Percentiles rank a stretch among this genome's conserved stretches.
phyloP scores from a whole-genome alignment of 2,329 filamentous ascomycete genomes.

The Hysterium pulicare region DNA sequence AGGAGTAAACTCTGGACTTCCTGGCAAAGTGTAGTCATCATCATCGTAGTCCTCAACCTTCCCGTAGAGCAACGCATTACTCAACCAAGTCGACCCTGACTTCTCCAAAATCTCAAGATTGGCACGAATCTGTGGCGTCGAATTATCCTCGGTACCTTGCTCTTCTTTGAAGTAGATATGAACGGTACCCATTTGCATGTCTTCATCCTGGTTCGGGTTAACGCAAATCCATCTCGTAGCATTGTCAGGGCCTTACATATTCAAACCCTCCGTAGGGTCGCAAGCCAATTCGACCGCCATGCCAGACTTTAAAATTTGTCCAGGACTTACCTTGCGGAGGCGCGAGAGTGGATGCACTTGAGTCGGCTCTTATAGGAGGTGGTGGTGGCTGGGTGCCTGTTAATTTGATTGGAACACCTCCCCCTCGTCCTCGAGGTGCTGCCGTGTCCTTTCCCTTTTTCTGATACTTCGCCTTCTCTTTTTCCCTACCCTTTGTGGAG shows the following conservation, averaged over 20 bases:
- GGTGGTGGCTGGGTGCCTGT: constrained; percentile 12
- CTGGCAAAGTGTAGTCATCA: constrained; percentile 26
- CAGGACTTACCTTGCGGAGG: constrained; percentile 25
- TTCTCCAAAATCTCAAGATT: constrained; percentile 33
- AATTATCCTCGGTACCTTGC: constrained; percentile 32
- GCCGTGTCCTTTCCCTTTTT: constrained; percentile 37
- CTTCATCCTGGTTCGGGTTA: no score
- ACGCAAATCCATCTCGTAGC: no score
- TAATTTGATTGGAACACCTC: constrained; percentile 36
- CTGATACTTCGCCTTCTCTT: constrained; percentile 32
- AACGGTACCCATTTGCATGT: constrained; percentile 38
- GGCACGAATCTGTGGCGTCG: constrained; percentile 33
- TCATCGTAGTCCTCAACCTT: constrained; percentile 32
- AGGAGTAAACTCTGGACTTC: constrained; percentile 18
- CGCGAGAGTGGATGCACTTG: constrained; percentile 9
- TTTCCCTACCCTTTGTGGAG: constrained; percentile 20
- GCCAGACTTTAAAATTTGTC: constrained; percentile 37
- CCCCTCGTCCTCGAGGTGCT: constrained; percentile 37
- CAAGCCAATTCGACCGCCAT: constrained; percentile 25
- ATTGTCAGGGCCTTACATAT: constrained; percentile 30
- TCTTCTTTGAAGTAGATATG: constrained; percentile 40
- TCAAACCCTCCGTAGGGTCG: constrained; percentile 37
- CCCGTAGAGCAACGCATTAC: constrained; percentile 33
- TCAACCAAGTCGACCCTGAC: constrained; percentile 36
- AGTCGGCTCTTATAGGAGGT: constrained; percentile 19